Conservation (phyloP, 2,329 filamentous ascomycete genomes). For the Tolypocladium paradoxum region DNA sequence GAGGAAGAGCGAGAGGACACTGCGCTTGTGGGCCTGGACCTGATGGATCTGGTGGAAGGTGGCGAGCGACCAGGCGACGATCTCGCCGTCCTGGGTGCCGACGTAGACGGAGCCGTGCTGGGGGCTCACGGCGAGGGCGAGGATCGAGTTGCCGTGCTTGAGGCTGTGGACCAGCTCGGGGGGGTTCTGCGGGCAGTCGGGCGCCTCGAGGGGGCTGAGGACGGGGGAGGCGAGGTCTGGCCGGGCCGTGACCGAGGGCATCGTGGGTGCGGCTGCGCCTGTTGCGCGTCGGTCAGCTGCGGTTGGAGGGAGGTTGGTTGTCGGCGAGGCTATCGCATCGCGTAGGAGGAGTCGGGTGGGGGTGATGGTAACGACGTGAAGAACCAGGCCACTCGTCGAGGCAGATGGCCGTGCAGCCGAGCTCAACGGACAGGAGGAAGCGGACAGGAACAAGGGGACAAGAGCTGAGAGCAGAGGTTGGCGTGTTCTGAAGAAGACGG, state of each 20-base stretch:
- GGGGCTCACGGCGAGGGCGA: slow-evolving; percentile 72
- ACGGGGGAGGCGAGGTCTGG: slow-evolving; percentile 6
- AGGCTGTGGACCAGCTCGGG: slow-evolving; percentile 67
- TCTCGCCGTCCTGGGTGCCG: slow-evolving; percentile 87
- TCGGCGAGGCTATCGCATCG: not conserved
- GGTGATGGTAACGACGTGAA: not conserved
- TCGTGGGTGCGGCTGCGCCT: not conserved
- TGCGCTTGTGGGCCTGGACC: slow-evolving; percentile 83
- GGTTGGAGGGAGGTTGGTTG: not conserved
- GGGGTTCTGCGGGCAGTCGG: slow-evolving; percentile 8
- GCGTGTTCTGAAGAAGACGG: not conserved
- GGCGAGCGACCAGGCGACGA: slow-evolving; percentile 80
- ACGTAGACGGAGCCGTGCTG: slow-evolving; percentile 75
- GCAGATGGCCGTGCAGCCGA: not conserved
- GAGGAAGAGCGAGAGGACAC: slow-evolving; percentile 75
- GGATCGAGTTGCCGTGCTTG: slow-evolving; percentile 66
- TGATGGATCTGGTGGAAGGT: slow-evolving; percentile 73
- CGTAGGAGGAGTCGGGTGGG: no score
- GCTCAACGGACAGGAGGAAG: not conserved
- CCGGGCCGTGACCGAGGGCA: slow-evolving; percentile 6
- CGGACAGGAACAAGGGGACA: not conserved
- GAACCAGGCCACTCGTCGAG: not conserved
- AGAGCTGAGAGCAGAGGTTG: not conserved
- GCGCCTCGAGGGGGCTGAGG: slow-evolving; percentile 6
- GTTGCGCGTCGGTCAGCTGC: not conserved